Evolutionary conservation across 2,329 filamentous ascomycete species (phyloP).

Genomic region (Diaporthe citriasiana): DNA sequence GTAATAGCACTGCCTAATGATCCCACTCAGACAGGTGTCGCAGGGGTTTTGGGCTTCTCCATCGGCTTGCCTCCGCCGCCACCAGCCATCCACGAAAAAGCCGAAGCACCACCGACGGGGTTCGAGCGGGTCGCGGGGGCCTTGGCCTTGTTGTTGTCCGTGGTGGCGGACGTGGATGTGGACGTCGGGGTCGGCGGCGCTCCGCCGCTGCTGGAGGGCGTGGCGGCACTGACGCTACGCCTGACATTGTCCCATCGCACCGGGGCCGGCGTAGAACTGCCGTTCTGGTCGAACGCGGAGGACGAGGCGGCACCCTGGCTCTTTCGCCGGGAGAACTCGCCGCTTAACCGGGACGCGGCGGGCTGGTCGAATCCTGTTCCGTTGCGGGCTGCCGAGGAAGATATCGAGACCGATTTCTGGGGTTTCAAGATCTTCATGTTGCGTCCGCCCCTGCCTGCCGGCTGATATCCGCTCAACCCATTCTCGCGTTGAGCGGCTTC

Average conservation of each 20-base stretch:
- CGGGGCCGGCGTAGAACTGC: constrained; percentile 45
- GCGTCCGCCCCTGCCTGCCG: constrained; percentile 70
- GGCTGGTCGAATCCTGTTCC: constrained; percentile 68
- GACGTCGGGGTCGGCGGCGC: constrained; percentile 48
- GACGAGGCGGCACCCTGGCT: constrained; percentile 59
- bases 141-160: constrained; percentile 54
- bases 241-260: constrained; percentile 68
- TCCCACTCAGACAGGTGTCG: constrained; percentile 44
- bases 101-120: constrained; percentile 91
- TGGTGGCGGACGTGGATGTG: constrained; percentile 43
- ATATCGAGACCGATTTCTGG: constrained; percentile 68
- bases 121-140: constrained; percentile 66
- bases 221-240: constrained; percentile 56
- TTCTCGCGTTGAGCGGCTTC: constrained; percentile 69
- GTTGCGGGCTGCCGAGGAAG: constrained; percentile 65
- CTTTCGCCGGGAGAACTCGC: constrained; percentile 66
- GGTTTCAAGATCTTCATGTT: constrained; percentile 94
- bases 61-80: constrained; percentile 48
- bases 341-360: constrained; percentile 58
- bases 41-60: constrained; percentile 58
- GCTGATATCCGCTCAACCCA: constrained; percentile 77
- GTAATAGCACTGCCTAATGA: no score
- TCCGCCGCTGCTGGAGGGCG: constrained; percentile 47
- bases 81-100: constrained; percentile 90
- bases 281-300: constrained; percentile 44